phyloP scores from a whole-genome alignment of 805 yeast genomes.

The Saccharomycopsis vini region DNA sequence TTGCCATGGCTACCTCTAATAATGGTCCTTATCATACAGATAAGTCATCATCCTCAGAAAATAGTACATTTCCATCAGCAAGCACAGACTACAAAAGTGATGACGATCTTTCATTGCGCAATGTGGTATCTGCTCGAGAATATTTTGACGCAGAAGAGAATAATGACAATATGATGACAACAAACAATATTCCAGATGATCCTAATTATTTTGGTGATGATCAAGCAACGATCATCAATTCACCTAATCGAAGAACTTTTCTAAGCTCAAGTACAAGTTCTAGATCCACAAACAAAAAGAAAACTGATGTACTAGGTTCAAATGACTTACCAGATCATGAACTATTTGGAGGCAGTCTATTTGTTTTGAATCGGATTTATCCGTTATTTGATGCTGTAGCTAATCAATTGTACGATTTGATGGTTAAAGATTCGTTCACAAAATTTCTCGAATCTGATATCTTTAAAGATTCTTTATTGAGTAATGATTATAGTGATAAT shows the following conservation, averaged over 20 bases:
- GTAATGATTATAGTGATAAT: too few species aligned
- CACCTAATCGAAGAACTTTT: too few species aligned
- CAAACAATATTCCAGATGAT: too few species aligned
- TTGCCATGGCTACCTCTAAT: too few species aligned
- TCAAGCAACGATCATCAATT: background rate
- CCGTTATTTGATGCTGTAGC: constrained; percentile 42
- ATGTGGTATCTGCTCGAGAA: background rate
- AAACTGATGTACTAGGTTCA: background rate
- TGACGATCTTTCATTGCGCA: constrained; percentile 2
- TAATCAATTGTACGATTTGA: constrained; percentile 42
- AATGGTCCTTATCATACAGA: too few species aligned
- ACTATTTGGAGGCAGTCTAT: constrained; percentile 28
- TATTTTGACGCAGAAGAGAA: background rate
- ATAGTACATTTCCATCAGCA: background rate
- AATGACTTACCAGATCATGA: constrained; percentile 27
- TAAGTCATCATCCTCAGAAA: too few species aligned
- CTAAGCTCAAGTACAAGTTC: too few species aligned
- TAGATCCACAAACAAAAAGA: too few species aligned
- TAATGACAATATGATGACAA: background rate
- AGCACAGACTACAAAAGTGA: background rate
- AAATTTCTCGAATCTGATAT: constrained; percentile 50
- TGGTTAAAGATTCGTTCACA: constrained; percentile 68
- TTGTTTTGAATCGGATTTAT: constrained; percentile 29
- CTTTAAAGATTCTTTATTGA: too few species aligned
- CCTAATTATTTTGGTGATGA: too few species aligned